Conservation (phyloP, 176 grass and related monocot species). For the Eremochloa ophiuroides region DNA sequence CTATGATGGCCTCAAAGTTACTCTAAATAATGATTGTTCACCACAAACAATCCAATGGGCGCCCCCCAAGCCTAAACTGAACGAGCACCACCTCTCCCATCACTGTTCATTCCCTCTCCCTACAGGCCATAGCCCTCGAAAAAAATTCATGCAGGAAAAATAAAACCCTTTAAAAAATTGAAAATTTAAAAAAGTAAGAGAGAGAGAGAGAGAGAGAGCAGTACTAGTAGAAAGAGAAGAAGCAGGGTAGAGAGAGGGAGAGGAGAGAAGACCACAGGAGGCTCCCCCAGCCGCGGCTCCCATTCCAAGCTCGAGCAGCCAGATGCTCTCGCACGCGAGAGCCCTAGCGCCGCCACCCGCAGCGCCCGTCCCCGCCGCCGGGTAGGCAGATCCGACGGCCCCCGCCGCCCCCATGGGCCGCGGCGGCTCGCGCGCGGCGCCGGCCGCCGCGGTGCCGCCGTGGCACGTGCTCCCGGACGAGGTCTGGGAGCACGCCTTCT, state of each 20-base stretch:
- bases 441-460: conserved; percentile 22
- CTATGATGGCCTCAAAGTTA: background rate
- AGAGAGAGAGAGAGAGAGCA: background rate
- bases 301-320: background rate
- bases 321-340: conserved; percentile 26
- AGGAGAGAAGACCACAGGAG: background rate
- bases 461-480: conserved; percentile 60
- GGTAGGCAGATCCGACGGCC: conserved; percentile 31
- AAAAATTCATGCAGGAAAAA: background rate
- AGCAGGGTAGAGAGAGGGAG: background rate
- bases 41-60: conserved; percentile 8
- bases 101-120: conserved; percentile 10
- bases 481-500: conserved; percentile 68
- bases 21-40: background rate
- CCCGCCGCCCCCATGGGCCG: conserved; percentile 41
- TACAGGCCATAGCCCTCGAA: background rate
- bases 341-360: conserved; percentile 19
- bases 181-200: background rate
- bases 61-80: background rate
- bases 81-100: conserved; percentile 8
- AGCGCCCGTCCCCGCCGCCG: conserved; percentile 1
- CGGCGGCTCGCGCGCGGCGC: conserved; percentile 23
- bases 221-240: background rate
- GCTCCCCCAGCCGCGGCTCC: background rate
- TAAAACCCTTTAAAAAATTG: background rate